Evolutionary conservation across 306 rosid genomes (phyloP).

Genomic region (Acacia confusa): DNA sequence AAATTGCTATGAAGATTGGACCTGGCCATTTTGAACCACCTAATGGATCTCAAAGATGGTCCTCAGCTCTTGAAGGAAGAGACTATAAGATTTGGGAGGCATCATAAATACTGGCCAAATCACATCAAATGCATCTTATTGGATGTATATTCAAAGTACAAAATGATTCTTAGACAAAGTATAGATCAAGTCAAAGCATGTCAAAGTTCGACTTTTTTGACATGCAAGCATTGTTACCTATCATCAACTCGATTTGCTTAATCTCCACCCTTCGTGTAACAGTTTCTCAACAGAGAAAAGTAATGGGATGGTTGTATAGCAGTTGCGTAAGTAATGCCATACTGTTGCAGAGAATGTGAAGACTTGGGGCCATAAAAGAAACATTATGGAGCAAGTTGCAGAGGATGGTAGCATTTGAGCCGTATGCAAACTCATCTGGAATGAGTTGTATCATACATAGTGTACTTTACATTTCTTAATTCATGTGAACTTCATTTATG

Average conservation of each 20-base stretch:
- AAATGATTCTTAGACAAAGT: neutral
- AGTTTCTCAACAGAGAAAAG: conserved; percentile 8
- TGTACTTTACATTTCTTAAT: conserved; percentile 10
- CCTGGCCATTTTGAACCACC: conserved; percentile 90
- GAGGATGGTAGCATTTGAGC: conserved; percentile 27
- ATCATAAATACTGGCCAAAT: conserved; percentile 23
- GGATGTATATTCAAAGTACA: neutral
- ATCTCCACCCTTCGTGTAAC: neutral
- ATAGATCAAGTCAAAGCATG: neutral
- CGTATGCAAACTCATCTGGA: conserved; percentile 27
- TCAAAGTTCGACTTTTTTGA: neutral
- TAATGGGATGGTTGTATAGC: neutral
- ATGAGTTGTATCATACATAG: conserved; percentile 14
- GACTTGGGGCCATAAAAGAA: conserved; percentile 12
- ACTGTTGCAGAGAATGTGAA: neutral
- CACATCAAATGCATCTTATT: conserved; percentile 9
- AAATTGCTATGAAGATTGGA: conserved; percentile 85
- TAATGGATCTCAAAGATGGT: conserved; percentile 60
- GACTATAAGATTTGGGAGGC: conserved; percentile 91
- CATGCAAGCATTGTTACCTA: neutral
- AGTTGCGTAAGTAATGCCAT: neutral
- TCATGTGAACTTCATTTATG: neutral
- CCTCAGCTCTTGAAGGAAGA: conserved; percentile 58
- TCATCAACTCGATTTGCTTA: neutral
- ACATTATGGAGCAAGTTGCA: conserved; percentile 23